These are phyloP conservation scores for Elsinoe fawcettii DNA, from an alignment of 2,329 filamentous ascomycete genomes.

Conservation along the genomic window DNA sequence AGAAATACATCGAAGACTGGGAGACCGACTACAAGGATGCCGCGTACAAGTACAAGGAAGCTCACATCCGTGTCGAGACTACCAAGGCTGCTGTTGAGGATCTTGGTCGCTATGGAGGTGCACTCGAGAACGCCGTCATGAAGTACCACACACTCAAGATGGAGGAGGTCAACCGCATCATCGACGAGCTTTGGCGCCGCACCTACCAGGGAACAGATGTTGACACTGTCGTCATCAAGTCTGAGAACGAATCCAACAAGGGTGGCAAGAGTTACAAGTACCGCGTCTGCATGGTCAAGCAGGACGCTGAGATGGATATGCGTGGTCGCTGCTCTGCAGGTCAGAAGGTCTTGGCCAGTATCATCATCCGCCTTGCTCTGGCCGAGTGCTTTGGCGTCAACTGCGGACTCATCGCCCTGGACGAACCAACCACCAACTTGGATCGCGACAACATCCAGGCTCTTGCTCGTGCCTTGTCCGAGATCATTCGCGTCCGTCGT, in stretches of 20 bases:
- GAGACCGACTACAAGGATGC: conserved; percentile 81
- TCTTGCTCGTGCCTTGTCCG: conserved; percentile 73
- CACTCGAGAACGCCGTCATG: conserved; percentile 95
- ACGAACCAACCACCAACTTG: conserved; percentile 95
- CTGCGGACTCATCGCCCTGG: conserved; percentile 90
- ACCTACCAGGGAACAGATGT: conserved; percentile 97
- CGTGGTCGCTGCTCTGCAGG: conserved; percentile 92
- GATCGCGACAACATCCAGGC: conserved; percentile 91
- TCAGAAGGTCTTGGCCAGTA: conserved; percentile 91
- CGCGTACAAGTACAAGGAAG: conserved; percentile 69
- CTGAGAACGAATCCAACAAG: conserved; percentile 69
- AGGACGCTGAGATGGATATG: conserved; percentile 98
- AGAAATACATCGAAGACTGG: conserved; percentile 67
- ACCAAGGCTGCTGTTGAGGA: conserved; percentile 92
- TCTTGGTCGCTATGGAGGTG: conserved; percentile 69
- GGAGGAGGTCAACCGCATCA: conserved; percentile 94
- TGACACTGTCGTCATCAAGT: conserved; percentile 90
- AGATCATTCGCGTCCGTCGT: conserved; percentile 76
- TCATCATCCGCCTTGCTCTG: conserved; percentile 92
- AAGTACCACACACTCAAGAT: conserved; percentile 94
- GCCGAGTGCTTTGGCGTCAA: conserved; percentile 95
- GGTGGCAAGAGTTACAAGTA: conserved; percentile 90
- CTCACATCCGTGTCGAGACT: conserved; percentile 81
- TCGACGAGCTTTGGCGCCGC: conserved; percentile 91
- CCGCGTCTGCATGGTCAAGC: conserved; percentile 93